phyloP scores from a whole-genome alignment of 2,329 filamentous ascomycete genomes.

The Dactylonectria estremocensis region DNA sequence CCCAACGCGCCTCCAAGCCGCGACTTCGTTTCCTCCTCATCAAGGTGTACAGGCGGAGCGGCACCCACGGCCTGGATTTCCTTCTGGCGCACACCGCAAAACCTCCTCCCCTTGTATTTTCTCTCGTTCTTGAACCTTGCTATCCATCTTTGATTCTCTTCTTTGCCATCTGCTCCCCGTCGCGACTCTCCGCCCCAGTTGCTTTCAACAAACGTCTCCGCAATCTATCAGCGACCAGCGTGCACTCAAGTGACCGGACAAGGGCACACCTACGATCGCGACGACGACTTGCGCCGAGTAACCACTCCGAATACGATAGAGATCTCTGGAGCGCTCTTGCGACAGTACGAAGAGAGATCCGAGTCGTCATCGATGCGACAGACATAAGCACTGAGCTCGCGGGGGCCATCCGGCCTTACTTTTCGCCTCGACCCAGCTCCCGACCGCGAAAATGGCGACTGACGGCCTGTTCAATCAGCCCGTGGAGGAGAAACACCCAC shows the following conservation, averaged over 20 bases:
- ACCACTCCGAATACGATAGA: constrained; percentile 10
- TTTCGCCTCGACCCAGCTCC: constrained; percentile 40
- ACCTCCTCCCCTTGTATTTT: not conserved
- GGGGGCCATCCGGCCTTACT: constrained; percentile 46
- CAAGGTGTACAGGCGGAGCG: constrained; percentile 25
- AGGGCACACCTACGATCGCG: constrained; percentile 31
- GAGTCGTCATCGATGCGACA: constrained; percentile 42
- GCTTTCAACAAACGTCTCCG: constrained; percentile 5
- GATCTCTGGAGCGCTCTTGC: constrained; percentile 8
- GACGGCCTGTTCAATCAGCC: constrained; percentile 40
- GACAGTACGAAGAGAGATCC: not conserved
- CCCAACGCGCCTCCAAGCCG: constrained; percentile 32
- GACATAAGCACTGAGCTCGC: constrained; percentile 39
- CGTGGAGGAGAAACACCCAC: constrained; percentile 45
- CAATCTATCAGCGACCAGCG: constrained; percentile 3
- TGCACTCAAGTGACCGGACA: constrained; percentile 30
- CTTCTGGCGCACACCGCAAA: not conserved
- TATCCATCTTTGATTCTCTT: constrained; percentile 5
- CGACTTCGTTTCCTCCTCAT: constrained; percentile 20
- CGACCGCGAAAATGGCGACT: constrained; percentile 37
- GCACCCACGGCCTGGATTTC: constrained; percentile 4
- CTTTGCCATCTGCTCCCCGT: not conserved
- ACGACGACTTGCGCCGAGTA: constrained; percentile 22
- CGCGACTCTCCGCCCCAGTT: not conserved
- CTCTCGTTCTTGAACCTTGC: not conserved